Base-by-base conservation (phyloP, 2,329 filamentous ascomycete genomes). In the Clarireedia sp. region DNA sequence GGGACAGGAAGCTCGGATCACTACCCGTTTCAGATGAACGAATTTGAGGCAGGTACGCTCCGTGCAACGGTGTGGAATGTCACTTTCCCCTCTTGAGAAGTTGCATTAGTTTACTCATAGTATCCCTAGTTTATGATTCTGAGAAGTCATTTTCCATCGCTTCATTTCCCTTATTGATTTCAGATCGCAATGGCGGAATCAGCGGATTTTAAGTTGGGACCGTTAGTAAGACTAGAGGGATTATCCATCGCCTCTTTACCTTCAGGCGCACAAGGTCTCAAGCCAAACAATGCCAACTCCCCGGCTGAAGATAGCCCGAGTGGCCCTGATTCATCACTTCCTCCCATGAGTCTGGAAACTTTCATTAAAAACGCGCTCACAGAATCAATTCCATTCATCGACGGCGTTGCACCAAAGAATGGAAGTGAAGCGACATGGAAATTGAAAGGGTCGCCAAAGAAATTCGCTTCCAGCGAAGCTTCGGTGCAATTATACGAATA, bases 311-410 rank as follows among this genome's bases (percentile, higher is more conserved):
- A 60, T 17, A 61, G 61, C 40, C 51, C 45, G 45, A 57, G 21
- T 24, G 52, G 52, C 46, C 58, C 55, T 2, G 58, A 54, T 14
- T 55, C 54, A 12, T 48, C 58, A 46, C 47, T 53, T 29, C 40
- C 57, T 29, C 43, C 60, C 14, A 59, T 56, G 16, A 51, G 50
- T 37, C 70, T 86, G 16, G 66, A 69, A 21, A 70, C 74, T 5
- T 78, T 87, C 59, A 67, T 86, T 56, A 67, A 70, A 9, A 67
- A 74, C 5, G 71, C 83, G 23, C 72, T 87, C 33, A 65, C 70
- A n/a, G 83, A 87, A 66, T 78, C 80, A 21, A 68, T 81, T 26
- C 73, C 75, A 1, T 85, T 87, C 66, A 74, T 85, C 65, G 75
- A 77, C 63, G 72, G 73, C 9, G 75, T 80, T 36, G 74, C 81